Evolutionary conservation across 2,329 filamentous ascomycete species (phyloP).

Genomic region (Epichloe aotearoae): DNA sequence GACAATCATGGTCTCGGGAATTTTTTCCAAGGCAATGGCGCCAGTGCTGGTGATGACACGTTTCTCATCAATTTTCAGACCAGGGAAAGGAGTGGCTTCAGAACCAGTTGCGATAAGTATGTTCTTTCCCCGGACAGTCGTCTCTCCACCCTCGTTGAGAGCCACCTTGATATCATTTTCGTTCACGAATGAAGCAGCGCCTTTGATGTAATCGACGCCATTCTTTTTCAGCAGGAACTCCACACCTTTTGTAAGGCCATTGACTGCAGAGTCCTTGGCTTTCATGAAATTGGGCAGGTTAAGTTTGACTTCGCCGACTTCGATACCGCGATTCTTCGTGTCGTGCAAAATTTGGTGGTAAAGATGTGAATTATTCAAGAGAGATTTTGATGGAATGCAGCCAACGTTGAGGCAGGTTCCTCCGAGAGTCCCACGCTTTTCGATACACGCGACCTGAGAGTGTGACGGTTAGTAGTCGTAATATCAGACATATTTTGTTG

Average conservation of each 20-base stretch:
- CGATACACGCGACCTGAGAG: constrained; percentile 79
- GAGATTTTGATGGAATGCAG: constrained; percentile 98
- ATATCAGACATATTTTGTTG: background rate
- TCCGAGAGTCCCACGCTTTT: constrained; percentile 90
- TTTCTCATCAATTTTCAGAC: constrained; percentile 93
- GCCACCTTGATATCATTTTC: constrained; percentile 87
- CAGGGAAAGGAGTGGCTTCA: constrained; percentile 92
- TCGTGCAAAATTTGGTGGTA: constrained; percentile 97
- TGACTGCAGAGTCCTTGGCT: constrained; percentile 87
- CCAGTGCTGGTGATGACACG: constrained; percentile 93
- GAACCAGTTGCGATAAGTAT: constrained; percentile 95
- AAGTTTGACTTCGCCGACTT: constrained; percentile 92
- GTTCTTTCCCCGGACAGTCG: constrained; percentile 81
- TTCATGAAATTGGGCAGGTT: constrained; percentile 96
- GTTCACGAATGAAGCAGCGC: constrained; percentile 72
- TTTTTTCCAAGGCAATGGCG: constrained; percentile 74
- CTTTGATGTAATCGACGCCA: constrained; percentile 95
- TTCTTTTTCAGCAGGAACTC: constrained; percentile 99
- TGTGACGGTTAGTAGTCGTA: constrained; percentile 5
- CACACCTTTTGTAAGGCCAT: constrained; percentile 79
- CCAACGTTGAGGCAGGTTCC: constrained; percentile 98
- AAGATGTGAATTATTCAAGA: constrained; percentile 98
- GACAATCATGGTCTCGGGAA: constrained; percentile 92
- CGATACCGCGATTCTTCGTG: constrained; percentile 92
- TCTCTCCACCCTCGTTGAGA: constrained; percentile 83